Percentiles rank a stretch among this genome's conserved stretches.
Evolutionary conservation across 257 asterid genomes (phyloP).

Genomic region (Asclepias syriaca): DNA sequence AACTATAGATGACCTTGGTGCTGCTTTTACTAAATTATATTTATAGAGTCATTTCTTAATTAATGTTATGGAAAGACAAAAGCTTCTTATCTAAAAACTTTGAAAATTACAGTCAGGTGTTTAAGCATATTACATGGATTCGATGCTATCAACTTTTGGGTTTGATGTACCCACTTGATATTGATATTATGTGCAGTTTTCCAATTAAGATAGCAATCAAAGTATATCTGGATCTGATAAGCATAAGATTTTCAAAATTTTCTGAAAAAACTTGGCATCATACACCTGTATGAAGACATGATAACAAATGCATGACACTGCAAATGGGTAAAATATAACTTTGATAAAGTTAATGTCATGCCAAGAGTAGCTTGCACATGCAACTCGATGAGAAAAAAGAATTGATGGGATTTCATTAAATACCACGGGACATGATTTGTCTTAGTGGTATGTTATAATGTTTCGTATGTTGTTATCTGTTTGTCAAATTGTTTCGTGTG

Average conservation of each 20-base stretch:
- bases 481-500: not conserved
- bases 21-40: not conserved
- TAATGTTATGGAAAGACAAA: not conserved
- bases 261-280: not conserved
- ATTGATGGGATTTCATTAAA: not conserved
- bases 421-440: not conserved
- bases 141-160: not conserved
- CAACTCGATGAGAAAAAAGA: not conserved
- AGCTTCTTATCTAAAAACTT: not conserved
- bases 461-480: not conserved
- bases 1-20: not conserved
- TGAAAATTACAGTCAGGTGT: not conserved
- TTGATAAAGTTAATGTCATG: not conserved
- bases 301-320: not conserved
- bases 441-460: not conserved
- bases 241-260: not conserved
- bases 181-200: not conserved
- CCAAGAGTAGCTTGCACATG: not conserved
- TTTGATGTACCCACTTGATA: not conserved
- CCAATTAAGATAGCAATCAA: not conserved
- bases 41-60: not conserved
- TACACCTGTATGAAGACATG: not conserved
- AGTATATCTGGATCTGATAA: slow-evolving; percentile 1
- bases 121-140: not conserved
- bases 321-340: not conserved